A percentile compares a stretch with the other conserved stretches of the same genome.
Evolutionary conservation across 768 basidiomycete species (phyloP).

Genomic region (Russula sp.): DNA sequence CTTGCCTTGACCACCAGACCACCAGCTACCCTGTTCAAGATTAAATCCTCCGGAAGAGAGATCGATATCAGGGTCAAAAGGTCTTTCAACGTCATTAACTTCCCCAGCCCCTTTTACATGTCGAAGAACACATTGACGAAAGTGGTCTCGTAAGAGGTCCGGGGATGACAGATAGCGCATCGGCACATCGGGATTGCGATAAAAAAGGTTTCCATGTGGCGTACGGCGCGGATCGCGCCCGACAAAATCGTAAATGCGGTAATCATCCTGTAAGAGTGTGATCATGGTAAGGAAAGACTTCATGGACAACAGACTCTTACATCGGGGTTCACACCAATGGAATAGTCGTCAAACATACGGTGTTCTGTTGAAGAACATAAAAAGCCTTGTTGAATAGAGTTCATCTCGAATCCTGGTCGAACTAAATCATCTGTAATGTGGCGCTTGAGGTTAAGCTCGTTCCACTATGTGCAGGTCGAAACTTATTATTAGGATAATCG

Average conservation of each 20-base stretch:
- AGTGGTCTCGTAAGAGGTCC: not conserved
- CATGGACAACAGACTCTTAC: not conserved
- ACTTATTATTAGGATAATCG: too few species aligned
- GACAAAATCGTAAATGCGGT: slow-evolving; percentile 1
- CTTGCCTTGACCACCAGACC: not conserved
- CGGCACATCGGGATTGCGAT: not conserved
- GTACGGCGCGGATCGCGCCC: not conserved
- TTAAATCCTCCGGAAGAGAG: not conserved
- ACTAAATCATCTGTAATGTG: not conserved
- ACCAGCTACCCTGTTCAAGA: not conserved
- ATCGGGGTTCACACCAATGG: not conserved
- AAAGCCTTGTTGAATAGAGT: not conserved
- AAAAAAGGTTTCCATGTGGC: not conserved
- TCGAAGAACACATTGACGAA: not conserved
- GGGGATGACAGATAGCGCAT: not conserved
- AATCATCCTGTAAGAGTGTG: not conserved
- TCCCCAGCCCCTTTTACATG: not conserved
- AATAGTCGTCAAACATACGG: not conserved
- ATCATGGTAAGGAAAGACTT: not conserved
- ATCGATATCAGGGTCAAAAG: not conserved
- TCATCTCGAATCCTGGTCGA: not conserved
- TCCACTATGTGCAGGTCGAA: not conserved
- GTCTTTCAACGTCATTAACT: not conserved
- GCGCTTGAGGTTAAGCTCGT: not conserved
- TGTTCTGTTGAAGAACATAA: not conserved